Base-by-base conservation (phyloP, 1,284 basidiomycete genomes). In the Apiotrichum gamsii region DNA sequence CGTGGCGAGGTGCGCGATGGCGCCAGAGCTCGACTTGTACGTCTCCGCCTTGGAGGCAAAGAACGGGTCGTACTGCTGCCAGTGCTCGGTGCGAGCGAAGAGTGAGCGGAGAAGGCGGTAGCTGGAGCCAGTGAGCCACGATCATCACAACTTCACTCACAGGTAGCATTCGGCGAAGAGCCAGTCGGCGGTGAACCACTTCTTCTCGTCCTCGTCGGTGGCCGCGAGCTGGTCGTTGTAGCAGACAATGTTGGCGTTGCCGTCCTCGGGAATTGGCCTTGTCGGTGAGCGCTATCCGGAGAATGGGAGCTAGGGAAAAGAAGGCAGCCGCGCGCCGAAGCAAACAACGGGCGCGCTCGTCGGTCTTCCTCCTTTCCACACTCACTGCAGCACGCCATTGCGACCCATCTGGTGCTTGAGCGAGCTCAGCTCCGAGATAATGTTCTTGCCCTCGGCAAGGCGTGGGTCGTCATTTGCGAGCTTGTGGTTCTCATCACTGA, bases 171-270 rank as follows among this genome's bases (percentile, higher is more conserved):
- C 94, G 51, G 90, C 88, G 66, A 80, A 96, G 13, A 98, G 77
- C 90, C 93, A 97, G 4, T 90, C 87, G 8, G 87, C 82, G 2
- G 80, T 85, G 66, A 91, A 90, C 94, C 94, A 98, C 0, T 84
- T 87, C 57, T 83, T 78, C 52, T 80, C 77, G 2, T 76, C 74
- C 2, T 76, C 68, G 11, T 74, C 62, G 2, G 86, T 75, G 1
- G 69, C 65, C 3, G 72, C 71, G 11, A 96, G 75, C 55, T 87
- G 83, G 0, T 74, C 64, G 57, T 96, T 95, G 73, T 90, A 95
- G 19, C 78, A 72, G 0, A 78, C 76, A 2, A 80, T 73, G 48
- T 82, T 79, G 15, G 81, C 71, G 37, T 84, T 86, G 1, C 84
- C 84, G 58, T 94, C 90, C 4, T 81, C 74, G 9, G 77, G 74